Evolutionary conservation across 331 rosid genomes (phyloP), one percentile per base, ranked within the genome.

Genomic region (Spiraea crenata): DNA sequence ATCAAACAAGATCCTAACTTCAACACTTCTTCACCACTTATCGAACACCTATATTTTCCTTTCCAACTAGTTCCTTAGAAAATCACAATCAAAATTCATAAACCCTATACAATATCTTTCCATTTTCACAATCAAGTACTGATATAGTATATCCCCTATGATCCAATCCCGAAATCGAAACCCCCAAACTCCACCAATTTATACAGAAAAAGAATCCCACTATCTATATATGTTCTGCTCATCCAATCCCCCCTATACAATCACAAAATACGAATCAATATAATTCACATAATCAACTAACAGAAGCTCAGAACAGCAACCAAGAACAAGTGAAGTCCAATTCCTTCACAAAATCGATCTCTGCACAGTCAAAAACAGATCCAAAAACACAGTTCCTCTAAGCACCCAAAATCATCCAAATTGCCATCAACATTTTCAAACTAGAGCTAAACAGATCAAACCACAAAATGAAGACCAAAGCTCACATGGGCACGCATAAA

Each of bases 311-410:
- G 49, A 52, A 74, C 71, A 79, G 16, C 51, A 65, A 63, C 63
- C 11, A 13, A 64, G 19, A 70, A 57, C 37, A 51, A 48, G 15
- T 39, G 63, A 42, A 63, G 38, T 44, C 56, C 79, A n/a, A 48
- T 57, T 15, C 41, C 49, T n/a, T 44, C 40, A 57, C 44, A 2
- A 63, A 73, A 2, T 67, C 41, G 45, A 16, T n/a, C 37, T 71
- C 71, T 50, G 75, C 68, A 52, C 46, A 83, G 71, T 69, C 82
- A 79, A 25, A 25, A 25, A 25, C 31, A 74, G 74, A 74, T 61
- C 72, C 47, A 71, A 17, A 25, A 25, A 57, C 19, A 17, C 38
- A 59, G 58, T 52, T 67, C 56, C 70, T 35, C 72, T 38, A 19
- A 76, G 52, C 39, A 68, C 59, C 58, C 20, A 50, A 6, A n/a